Conservation (phyloP, 768 basidiomycete genomes). For the Calocera cornea region DNA sequence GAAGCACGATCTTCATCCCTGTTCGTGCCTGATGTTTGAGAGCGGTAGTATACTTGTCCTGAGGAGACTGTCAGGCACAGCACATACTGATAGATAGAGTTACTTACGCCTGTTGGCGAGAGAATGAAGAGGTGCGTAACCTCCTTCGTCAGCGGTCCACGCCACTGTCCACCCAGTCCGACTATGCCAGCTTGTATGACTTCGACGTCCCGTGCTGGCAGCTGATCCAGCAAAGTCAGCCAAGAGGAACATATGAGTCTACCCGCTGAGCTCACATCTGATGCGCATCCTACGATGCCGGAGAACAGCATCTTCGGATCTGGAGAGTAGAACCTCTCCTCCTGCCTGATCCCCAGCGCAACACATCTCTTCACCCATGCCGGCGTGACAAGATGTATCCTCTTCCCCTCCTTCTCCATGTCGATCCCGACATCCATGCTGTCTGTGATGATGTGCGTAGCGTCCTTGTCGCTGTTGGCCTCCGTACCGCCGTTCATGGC, state of each 20-base stretch:
- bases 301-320: conserved; percentile 73
- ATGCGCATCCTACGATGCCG: conserved; percentile 58
- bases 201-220: conserved; percentile 53
- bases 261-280: conserved; percentile 37
- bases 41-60: conserved; percentile 26
- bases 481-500: conserved; percentile 38
- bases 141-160: conserved; percentile 60
- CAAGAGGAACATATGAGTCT: neutral
- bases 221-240: conserved; percentile 23
- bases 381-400: conserved; percentile 27
- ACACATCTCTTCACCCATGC: conserved; percentile 60
- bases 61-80: neutral
- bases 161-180: conserved; percentile 71
- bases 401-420: conserved; percentile 21
- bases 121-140: conserved; percentile 77
- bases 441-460: conserved; percentile 47
- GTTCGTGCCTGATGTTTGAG: conserved; percentile 47
- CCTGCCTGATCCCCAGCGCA: conserved; percentile 42
- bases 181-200: conserved; percentile 58
- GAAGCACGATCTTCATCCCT: conserved; percentile 56
- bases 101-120: conserved; percentile 20
- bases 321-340: conserved; percentile 55
- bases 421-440: conserved; percentile 45
- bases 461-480: conserved; percentile 25
- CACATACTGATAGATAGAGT: neutral